Base-by-base conservation (phyloP, 495 filamentous ascomycete genomes). In the Penicillium manginii region DNA sequence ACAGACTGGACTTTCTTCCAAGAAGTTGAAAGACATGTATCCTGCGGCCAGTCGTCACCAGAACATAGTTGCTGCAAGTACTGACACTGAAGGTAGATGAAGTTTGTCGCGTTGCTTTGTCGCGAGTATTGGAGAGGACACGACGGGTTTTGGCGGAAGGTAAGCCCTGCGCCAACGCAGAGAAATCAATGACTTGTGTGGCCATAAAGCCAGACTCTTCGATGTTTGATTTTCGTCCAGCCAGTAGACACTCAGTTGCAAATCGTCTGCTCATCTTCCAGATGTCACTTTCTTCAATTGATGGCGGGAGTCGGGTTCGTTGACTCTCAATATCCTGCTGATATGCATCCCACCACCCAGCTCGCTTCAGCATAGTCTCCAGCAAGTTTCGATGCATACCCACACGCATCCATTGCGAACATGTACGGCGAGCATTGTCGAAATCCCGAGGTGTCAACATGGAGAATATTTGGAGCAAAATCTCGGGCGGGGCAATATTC, bases 381-480 rank as follows among this genome's bases (percentile, higher is more conserved):
- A 91, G 72, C 8, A 91, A 61, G 0, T 60, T 67, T 37, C 65
- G 62, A 23, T 87, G 73, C n/a, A 91, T 71, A 40, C 86, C 85
- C 33, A 81, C 79, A 14, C 80, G 75, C 78, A 88, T 85, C 89
- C 88, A 92, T 48, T 74, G 74, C 47, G 80, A 81, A 60, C 89
- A 91, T 9, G 83, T 82, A 52, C 84, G 81, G 47, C 88, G 78
- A 12, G 88, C 86, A 59, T 84, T 78, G 62, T 91, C 79, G 64
- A 91, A 90, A 61, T 88, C 86, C 5, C 74, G 55, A 0, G 88
- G 86, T 11, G 71, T 67, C 6, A 90, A 72, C 59, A 81, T 73
- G 10, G 54, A 57, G 57, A 83, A 86, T 4, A 91, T 84, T 4
- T 83, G 75, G 40, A 87, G 78, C 0, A 91, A 29, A 26, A 90